Conservation (phyloP, 1,139 yeast genomes). For the Dujonia santamariae region DNA sequence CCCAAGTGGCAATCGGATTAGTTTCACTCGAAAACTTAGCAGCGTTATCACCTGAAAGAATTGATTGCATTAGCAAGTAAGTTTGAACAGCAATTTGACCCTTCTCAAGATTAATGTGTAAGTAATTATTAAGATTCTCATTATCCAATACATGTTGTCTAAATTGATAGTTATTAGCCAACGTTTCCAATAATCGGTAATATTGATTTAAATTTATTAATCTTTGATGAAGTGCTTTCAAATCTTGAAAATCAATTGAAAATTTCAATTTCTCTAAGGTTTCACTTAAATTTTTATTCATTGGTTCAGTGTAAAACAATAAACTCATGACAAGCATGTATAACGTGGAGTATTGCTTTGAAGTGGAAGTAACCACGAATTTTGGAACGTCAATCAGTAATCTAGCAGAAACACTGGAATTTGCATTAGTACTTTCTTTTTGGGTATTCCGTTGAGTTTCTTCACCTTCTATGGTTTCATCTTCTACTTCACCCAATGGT, state of each 20-base stretch:
- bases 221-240: constrained; percentile 27
- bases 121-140: constrained; percentile 35
- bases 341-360: constrained; percentile 40
- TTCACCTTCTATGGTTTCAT: constrained; percentile 9
- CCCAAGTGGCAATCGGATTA: constrained; percentile 47
- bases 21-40: constrained; percentile 7
- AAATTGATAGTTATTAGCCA: constrained; percentile 35
- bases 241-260: constrained; percentile 42
- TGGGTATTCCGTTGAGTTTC: constrained; percentile 6
- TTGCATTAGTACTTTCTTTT: no score
- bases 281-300: constrained; percentile 31
- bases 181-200: constrained; percentile 12
- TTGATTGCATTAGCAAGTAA: constrained; percentile 35
- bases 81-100: constrained; percentile 33
- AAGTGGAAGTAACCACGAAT: constrained; percentile 37
- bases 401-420: constrained; percentile 9
- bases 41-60: constrained; percentile 35
- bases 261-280: constrained; percentile 40
- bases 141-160: constrained; percentile 31
- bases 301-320: constrained; percentile 42
- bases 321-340: constrained; percentile 34
- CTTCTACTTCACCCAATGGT: constrained; percentile 21
- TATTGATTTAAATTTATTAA: constrained; percentile 27
- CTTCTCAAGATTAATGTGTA: constrained; percentile 25
- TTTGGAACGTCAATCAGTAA: constrained; percentile 41